Conservation (phyloP, 2,329 filamentous ascomycete species). For the Apiospora marii region DNA sequence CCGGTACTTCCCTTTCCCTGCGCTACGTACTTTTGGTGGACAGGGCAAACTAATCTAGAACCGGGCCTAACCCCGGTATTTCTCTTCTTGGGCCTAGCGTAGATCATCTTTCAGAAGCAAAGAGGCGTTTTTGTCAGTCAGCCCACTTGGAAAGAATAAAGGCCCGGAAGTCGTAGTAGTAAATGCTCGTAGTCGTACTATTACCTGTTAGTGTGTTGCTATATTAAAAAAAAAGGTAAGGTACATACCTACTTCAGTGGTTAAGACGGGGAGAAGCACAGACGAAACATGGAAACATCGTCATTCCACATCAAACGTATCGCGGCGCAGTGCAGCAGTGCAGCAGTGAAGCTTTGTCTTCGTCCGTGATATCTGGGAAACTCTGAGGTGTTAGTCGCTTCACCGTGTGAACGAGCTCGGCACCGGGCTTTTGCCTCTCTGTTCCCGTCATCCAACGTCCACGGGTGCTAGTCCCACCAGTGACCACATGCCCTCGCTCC, state of each 20-base stretch:
- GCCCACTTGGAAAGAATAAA: background rate
- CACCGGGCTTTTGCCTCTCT: background rate
- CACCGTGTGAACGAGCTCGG: background rate
- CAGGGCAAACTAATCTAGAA: constrained; percentile 4
- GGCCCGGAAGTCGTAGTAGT: background rate
- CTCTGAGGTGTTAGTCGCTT: background rate
- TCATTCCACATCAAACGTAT: constrained; percentile 6
- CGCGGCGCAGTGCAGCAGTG: background rate
- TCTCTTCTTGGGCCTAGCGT: constrained; percentile 19
- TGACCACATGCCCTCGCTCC: background rate
- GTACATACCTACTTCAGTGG: background rate
- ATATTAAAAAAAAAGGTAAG: background rate
- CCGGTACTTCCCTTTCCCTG: constrained; percentile 16
- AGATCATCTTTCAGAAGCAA: constrained; percentile 20
- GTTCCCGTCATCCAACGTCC: constrained; percentile 1
- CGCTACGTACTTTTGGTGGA: background rate
- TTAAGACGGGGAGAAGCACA: background rate
- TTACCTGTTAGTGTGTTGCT: background rate
- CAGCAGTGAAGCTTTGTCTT: background rate
- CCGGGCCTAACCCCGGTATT: constrained; percentile 14
- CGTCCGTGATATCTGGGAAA: background rate
- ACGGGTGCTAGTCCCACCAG: background rate
- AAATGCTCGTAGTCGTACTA: constrained; percentile 1
- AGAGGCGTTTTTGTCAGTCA: constrained; percentile 18
- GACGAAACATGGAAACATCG: constrained; percentile 18